Evolutionary conservation across 495 filamentous ascomycete species (phyloP), one percentile per base, ranked within the genome.

Genomic region (Hyaloscypha variabilis): DNA sequence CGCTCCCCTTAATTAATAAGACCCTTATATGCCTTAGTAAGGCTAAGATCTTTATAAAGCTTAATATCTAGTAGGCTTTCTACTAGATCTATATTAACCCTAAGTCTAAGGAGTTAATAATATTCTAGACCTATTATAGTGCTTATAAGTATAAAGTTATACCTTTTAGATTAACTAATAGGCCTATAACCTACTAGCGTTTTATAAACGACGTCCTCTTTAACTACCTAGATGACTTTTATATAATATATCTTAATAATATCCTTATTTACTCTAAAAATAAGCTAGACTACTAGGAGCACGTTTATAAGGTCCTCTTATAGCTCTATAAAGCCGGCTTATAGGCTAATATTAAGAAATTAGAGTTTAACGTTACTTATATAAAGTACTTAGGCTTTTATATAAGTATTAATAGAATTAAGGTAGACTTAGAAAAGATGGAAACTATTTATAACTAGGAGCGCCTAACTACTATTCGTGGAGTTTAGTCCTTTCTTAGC

Each of bases 1-100:
- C 78, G 0, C 50, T 85, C 0, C 81, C 78, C 0, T 51, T 82
- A 13, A 82, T 84, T 25, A 52, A 80, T n/a, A 74, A 87, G 58
- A 72, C 74, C 0, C 50, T 85, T 3, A 29, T 67, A n/a, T 25
- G 66, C 0, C 29, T 85, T 0, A 29, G 23, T 0, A 66, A 64
- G 46, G 71, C 72, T 2, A 76, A 68, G 53, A 70, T 73, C 28
- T 84, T 79, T 60, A 86, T 71, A 0, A 83, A 83, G 64, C 52
- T 86, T 0, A 76, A 86, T 71, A 46, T 84, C 11, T 66, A 70
- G 2, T 52, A 75, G 30, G 77, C 72, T 1, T 84, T 79, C 55
- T 69, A 85, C 54, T 50, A 68, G 1, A 71, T 85, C 0, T 42
- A 74, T 0, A 76, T 82, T 0, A 26, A 59, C 11, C 42, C 68